These are phyloP conservation scores for Linnemannia schmuckeri DNA, from an alignment of 192 early-diverging fungal genomes.

Conservation along the genomic window DNA sequence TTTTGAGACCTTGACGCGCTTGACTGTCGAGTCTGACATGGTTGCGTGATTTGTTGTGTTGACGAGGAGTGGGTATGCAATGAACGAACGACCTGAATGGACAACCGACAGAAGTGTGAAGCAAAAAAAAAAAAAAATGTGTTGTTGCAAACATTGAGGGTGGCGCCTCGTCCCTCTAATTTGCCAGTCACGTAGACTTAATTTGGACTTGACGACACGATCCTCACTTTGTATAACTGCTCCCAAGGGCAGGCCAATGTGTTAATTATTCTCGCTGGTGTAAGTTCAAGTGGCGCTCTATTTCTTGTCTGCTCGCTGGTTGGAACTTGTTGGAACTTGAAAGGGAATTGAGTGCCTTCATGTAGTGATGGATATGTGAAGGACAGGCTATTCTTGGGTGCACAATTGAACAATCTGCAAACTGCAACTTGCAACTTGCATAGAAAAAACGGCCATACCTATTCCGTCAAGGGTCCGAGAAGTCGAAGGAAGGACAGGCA, in stretches of 20 bases:
- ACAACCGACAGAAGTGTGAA: neutral
- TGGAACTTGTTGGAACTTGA: too few relatives aligned
- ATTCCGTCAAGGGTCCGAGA: too few relatives aligned
- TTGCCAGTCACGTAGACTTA: neutral
- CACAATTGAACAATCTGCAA: too few relatives aligned
- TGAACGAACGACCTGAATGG: neutral
- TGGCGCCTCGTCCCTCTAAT: neutral
- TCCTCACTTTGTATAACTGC: neutral
- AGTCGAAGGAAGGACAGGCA: too few relatives aligned
- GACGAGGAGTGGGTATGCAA: neutral
- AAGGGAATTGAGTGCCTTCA: too few relatives aligned
- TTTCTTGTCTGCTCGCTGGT: too few relatives aligned
- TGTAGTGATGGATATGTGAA: too few relatives aligned
- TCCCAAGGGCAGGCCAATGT: neutral
- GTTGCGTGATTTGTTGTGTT: neutral
- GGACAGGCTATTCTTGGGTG: too few relatives aligned
- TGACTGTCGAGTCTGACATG: constrained; percentile 37
- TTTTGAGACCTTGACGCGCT: constrained; percentile 34
- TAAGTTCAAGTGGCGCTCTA: too few relatives aligned
- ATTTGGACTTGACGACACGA: neutral
- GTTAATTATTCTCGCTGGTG: neutral
- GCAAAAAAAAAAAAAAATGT: constrained; percentile 5
- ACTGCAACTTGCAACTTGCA: too few relatives aligned
- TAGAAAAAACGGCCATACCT: too few relatives aligned
- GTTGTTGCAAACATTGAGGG: neutral